A percentile compares a stretch with the other conserved stretches of the same genome.
Evolutionary conservation across 2,329 filamentous ascomycete genomes (phyloP).

Genomic region (Colletotrichum aenigma): DNA sequence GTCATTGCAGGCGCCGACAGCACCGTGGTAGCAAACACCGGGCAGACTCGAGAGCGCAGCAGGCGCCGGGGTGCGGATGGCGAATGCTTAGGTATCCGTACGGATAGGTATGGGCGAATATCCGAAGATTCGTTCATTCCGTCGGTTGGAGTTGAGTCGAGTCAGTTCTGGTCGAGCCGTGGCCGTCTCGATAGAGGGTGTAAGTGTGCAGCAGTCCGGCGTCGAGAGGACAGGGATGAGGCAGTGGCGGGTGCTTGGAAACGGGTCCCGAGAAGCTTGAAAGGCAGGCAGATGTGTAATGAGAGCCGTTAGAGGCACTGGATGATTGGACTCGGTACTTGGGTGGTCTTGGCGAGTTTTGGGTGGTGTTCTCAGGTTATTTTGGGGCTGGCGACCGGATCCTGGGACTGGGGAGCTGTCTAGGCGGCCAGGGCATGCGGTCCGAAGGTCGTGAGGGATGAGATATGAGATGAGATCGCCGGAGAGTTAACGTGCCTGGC

Average conservation of each 20-base stretch:
- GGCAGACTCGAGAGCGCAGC: background rate
- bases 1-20: background rate
- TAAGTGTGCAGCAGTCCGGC: background rate
- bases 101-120: background rate
- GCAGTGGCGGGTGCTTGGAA: background rate
- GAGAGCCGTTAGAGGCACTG: background rate
- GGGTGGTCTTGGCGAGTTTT: slow-evolving; percentile 14
- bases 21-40: background rate
- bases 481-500: background rate
- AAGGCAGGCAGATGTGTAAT: background rate
- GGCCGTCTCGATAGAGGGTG: background rate
- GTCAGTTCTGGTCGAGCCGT: background rate
- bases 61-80: background rate
- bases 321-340: slow-evolving; percentile 18
- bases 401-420: background rate
- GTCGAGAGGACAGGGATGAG: background rate
- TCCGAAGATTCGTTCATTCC: background rate
- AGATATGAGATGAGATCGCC: background rate
- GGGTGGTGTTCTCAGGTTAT: background rate
- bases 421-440: background rate
- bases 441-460: background rate
- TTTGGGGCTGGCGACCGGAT: background rate
- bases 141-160: background rate
- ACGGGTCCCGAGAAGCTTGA: slow-evolving; percentile 10
- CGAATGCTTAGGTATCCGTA: background rate